Evolutionary conservation across 208 protist species (phyloP), one percentile per base, ranked within the genome.

Genomic region (Wallacemonas rigidus): DNA sequence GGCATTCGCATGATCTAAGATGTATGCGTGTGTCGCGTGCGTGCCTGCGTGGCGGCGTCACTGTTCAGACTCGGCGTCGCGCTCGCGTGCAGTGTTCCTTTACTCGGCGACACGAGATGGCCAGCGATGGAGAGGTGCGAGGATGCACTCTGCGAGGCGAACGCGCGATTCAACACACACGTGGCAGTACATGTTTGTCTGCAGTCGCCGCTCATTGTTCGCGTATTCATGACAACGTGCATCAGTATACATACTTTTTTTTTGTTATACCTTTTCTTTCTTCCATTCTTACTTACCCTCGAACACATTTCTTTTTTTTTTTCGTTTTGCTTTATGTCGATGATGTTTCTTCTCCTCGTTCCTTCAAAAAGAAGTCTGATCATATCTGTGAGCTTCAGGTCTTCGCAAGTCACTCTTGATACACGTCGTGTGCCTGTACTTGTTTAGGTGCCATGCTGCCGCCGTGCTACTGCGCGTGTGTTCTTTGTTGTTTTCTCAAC

Each of bases 1-100:
- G 88, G 88, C 17, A 55, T 93, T 4, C 85, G 88, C 43, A 71
- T 82, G 41, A 80, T 82, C 44, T 82, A 70, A 69, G 2, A 7
- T 55, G 14, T 14, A n/a, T 67, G 15, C 15, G 8, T 15, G 26
- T 26, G 26, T 26, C 26, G 26, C n/a, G 2, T n/a, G 8, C 3
- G 14, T 58, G 35, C 43, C n/a, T 17, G n/a, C 36, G 35, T 40
- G 8, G 26, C 12, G n/a, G 12, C 12, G 43, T 67, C 45, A 39
- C 36, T 43, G 14, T 50, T 26, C 26, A 26, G 26, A 26, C 26
- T 26, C 26, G 26, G 26, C 26, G 26, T 26, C 26, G 26, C 26
- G 26, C 0, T 26, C 26, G 26, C 26, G 0, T 26, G 26, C 26
- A 26, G 26, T 26, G 26, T 26, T 26, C 26, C 26, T 26, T 26